Evolutionary conservation across 23 red algal genomes (phyloP), one percentile per base, ranked within the genome.

Genomic region (Gracilariopsis chorda): DNA sequence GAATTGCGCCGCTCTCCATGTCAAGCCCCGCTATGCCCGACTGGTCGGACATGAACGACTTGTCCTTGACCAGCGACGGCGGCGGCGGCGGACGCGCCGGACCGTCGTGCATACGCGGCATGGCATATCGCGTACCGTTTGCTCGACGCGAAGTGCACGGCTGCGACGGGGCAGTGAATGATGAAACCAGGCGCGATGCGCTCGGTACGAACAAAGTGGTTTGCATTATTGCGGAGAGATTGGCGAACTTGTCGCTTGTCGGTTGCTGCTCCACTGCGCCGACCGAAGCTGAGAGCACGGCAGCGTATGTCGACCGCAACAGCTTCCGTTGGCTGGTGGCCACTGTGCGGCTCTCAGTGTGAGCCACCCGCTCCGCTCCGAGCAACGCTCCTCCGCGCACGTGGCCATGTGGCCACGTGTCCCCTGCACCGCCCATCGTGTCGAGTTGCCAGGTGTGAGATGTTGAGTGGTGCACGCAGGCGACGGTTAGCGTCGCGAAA

Each of bases 41-140:
- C 85, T 95, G 92, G 63, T 98, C 92, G 13, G 73, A 78, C 89
- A 98, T 88, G 55, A 84, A 83, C 33, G 90, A 29, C 75, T 97
- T 97, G 32, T 87, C 91, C 58, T 94, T 94, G 30, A 83, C 67
- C 3, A 88, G 9, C 0, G 51, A 24, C 20, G 92, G 48, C 36
- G 92, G 77, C 11, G 92, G 70, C 17, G 64, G 79, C 60, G 90
- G 90, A 11, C 90, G 90, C 3, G 90, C 90, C 29, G 90, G 90
- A 0, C 90, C 90, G 60, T 93, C 90, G 33, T 93, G 90, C 90
- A 93, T 93, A 58, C 75, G 77, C 41, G 77, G 88, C 43, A 45
- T 48, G 65, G 32, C 67, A 34, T 34, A n/a, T 4, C 63, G 1
- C 4, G n/a, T 11, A 33, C 35, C 63, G 12, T 14, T 19, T 10